Evolutionary conservation across 192 early-diverging fungal genomes (phyloP), one percentile per base, ranked within the genome.

Genomic region (Cladochytrium replicatum): DNA sequence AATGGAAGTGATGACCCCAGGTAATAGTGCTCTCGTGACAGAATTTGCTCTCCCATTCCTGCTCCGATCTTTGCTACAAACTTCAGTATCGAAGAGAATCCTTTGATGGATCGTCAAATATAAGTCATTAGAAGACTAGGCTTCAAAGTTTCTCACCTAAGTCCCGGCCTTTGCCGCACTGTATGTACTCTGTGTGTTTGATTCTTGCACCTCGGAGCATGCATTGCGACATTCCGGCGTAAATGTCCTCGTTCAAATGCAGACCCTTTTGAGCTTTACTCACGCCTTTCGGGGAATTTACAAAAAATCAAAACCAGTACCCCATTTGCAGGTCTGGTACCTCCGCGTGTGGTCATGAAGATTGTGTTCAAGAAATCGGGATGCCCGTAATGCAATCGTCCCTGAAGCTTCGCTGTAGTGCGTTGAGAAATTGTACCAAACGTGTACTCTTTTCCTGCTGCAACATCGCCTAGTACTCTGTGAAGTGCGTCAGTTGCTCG

Each of bases 11-110:
- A 85, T 19, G 85, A 81, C 29, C 89, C 88, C 41, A 91, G 69
- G 58, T 86, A 87, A 64, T 91, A 89, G 64, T 91, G 87, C 58
- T 91, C 89, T 53, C 89, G 78, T n/a, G 89, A 90, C 32, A 90
- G 59, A 80, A 90, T 87, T 66, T 91, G 89, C 64, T 91, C 89
- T 38, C 85, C 85, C 89, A 91, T 91, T 50, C 89, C 89, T 5
- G 85, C 86, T 40, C 87, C 85, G 41, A 90, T 88, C 66, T 91
- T 91, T 42, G 89, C 85, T 50, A 85, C 85, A 53, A 89, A 91
- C 61, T 85, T 84, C 57, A 91, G 82, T 46, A 87, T 84, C 4
- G 88, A 90, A 43, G 81, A 83, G 71, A 91, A 87, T 51, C 50
- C 50, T 37, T 13, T 13, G 13, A 17, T 17, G 17, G 34, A 37